These are phyloP conservation scores for Lignosus rhinocerotis DNA, from an alignment of 1,284 basidiomycete genomes.

Conservation along the genomic window DNA sequence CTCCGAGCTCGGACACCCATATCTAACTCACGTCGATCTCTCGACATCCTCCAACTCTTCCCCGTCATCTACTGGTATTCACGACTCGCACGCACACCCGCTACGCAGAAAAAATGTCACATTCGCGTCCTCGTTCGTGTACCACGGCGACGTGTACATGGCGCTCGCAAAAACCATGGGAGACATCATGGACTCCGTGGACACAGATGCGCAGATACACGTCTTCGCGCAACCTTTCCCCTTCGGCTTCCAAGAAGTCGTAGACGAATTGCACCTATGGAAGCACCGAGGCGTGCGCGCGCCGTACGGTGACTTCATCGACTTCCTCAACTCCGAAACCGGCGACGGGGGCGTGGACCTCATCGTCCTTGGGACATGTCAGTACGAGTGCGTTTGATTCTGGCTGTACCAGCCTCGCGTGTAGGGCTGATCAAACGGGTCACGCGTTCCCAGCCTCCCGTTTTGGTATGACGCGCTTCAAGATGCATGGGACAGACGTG, in stretches of 20 bases:
- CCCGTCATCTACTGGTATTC: neutral
- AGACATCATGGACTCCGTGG: conserved; percentile 26
- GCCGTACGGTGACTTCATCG: conserved; percentile 27
- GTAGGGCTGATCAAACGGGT: neutral
- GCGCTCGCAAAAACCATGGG: conserved; percentile 36
- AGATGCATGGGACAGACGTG: conserved; percentile 38
- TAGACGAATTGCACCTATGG: conserved; percentile 32
- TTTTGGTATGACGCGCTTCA: conserved; percentile 34
- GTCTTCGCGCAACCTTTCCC: conserved; percentile 33
- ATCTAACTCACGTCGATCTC: neutral
- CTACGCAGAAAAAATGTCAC: conserved; percentile 26
- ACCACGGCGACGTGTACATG: conserved; percentile 41
- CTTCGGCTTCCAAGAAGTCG: conserved; percentile 35
- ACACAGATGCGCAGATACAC: conserved; percentile 26
- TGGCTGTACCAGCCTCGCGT: neutral
- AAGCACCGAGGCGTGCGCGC: conserved; percentile 30
- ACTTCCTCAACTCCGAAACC: conserved; percentile 24
- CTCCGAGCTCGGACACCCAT: neutral
- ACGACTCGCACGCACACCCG: neutral
- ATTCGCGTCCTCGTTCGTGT: conserved; percentile 35
- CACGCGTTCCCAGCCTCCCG: conserved; percentile 6
- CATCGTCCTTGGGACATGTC: conserved; percentile 40
- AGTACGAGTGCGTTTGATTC: conserved; percentile 32
- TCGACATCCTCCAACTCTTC: neutral
- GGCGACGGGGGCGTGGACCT: conserved; percentile 32